Evolutionary conservation across 371 early-diverging fungal genomes (phyloP).

Genomic region (Actinomucor elegans): DNA sequence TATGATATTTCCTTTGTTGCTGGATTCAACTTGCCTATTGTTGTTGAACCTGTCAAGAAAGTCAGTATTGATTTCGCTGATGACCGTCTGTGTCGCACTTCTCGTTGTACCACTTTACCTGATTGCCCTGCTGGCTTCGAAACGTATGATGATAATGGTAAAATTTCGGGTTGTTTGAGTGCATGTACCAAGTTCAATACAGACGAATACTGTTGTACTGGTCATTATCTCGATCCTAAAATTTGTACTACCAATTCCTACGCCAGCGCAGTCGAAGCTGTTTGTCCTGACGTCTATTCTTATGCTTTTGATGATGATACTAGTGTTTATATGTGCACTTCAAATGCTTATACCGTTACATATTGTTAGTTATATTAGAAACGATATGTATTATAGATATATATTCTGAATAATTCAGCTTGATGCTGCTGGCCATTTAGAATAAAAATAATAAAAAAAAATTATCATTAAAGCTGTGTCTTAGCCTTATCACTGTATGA

Average conservation of each 20-base stretch:
- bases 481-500: not conserved
- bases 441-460: not conserved
- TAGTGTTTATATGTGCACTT: slow-evolving; percentile 38
- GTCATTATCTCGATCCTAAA: slow-evolving; percentile 24
- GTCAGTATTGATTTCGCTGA: slow-evolving; percentile 13
- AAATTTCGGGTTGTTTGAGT: slow-evolving; percentile 30
- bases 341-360: slow-evolving; percentile 42
- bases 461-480: not conserved
- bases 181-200: slow-evolving; percentile 39
- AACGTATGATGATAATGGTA: slow-evolving; percentile 23
- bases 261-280: slow-evolving; percentile 27
- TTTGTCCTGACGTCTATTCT: slow-evolving; percentile 52
- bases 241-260: slow-evolving; percentile 32
- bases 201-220: slow-evolving; percentile 44
- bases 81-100: slow-evolving; percentile 21
- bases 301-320: slow-evolving; percentile 56
- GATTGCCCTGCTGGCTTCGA: slow-evolving; percentile 33
- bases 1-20: slow-evolving; percentile 47
- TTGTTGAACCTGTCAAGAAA: slow-evolving; percentile 25
- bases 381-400: not conserved
- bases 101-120: slow-evolving; percentile 31
- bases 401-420: not conserved
- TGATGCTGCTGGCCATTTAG: slow-evolving; percentile 3
- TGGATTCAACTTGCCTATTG: slow-evolving; percentile 42
- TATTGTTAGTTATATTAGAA: slow-evolving; percentile 27